Conservation (phyloP, 805 yeast genomes). For the Pichia heedii region DNA sequence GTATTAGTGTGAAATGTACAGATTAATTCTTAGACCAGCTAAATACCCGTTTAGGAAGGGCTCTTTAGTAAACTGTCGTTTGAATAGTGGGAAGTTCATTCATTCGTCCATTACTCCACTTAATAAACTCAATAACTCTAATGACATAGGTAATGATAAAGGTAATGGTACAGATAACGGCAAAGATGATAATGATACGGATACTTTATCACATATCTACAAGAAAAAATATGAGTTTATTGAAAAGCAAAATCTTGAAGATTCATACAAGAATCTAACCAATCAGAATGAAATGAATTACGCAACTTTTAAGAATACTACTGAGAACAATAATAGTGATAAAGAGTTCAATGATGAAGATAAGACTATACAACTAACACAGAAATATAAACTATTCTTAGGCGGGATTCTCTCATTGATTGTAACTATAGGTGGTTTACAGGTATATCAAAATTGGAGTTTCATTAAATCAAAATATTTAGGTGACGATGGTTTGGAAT, state of each 20-base stretch:
- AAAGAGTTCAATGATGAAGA: constrained; percentile 4
- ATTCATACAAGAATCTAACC: not conserved
- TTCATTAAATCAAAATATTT: constrained; percentile 28
- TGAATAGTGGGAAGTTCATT: no score
- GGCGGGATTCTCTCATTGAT: constrained; percentile 34
- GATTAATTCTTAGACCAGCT: no score
- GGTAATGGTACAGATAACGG: not conserved
- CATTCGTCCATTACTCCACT: no score
- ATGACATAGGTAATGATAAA: not conserved
- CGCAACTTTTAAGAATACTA: not conserved
- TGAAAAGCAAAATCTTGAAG: constrained; percentile 7
- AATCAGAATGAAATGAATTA: not conserved
- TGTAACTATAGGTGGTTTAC: constrained; percentile 33
- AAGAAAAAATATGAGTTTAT: constrained; percentile 7
- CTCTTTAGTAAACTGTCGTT: no score
- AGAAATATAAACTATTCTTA: constrained; percentile 36
- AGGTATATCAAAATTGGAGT: constrained; percentile 29
- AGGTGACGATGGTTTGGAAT: constrained; percentile 25
- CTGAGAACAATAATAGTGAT: not conserved
- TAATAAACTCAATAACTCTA: no score
- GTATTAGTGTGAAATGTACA: no score
- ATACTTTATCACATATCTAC: constrained; percentile 3
- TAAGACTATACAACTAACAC: constrained; percentile 32
- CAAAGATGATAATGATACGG: not conserved
- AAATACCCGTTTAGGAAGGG: no score